Evolutionary conservation across 768 basidiomycete species (phyloP).

Genomic region (Lactarius psammicola): DNA sequence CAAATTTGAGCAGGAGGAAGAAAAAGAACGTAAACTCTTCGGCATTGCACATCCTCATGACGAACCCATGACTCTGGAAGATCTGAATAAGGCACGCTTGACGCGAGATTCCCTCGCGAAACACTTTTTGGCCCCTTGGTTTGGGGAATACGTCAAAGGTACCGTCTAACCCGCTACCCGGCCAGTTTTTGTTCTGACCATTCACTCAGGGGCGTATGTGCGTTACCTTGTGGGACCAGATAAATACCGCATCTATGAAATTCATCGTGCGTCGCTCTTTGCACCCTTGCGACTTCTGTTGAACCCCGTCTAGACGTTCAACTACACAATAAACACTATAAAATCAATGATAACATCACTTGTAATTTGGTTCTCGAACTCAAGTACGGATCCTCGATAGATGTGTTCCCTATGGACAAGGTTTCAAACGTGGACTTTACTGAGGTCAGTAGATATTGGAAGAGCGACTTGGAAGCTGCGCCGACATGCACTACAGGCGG

Average conservation of each 20-base stretch:
- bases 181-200: not conserved
- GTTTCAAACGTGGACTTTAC: conserved; percentile 74
- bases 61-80: conserved; percentile 51
- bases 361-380: conserved; percentile 66
- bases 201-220: conserved; percentile 71
- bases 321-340: conserved; percentile 62
- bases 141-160: conserved; percentile 82
- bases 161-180: conserved; percentile 28
- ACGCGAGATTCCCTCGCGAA: conserved; percentile 71
- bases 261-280: conserved; percentile 57
- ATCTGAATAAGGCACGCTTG: conserved; percentile 61
- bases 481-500: conserved; percentile 47
- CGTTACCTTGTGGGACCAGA: conserved; percentile 76
- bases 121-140: conserved; percentile 75
- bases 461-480: not conserved
- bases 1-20: conserved; percentile 72
- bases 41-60: conserved; percentile 45
- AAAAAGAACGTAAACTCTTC: conserved; percentile 53
- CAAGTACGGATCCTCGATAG: conserved; percentile 67
- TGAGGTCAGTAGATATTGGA: conserved; percentile 46
- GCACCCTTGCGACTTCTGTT: conserved; percentile 14
- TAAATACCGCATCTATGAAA: conserved; percentile 77
- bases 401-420: conserved; percentile 74
- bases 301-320: conserved; percentile 45
- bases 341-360: conserved; percentile 60